These are phyloP conservation scores for Pythium plurisporium DNA, from an alignment of 352 stramenopile genomes.

Conservation along the genomic window DNA sequence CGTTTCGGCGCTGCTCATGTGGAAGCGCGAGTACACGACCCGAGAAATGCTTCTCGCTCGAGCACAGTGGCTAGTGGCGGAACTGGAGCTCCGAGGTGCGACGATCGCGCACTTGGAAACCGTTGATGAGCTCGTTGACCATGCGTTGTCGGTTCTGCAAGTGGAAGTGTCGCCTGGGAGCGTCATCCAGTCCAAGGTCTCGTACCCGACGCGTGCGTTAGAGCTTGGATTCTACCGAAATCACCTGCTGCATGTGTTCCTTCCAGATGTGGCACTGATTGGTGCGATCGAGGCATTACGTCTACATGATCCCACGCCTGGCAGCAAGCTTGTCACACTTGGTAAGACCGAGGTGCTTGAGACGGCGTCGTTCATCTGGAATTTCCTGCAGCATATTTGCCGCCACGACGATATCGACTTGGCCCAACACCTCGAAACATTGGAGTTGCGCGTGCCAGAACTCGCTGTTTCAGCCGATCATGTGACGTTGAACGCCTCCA, in stretches of 20 bases:
- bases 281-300: conserved; percentile 49
- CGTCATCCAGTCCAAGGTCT: conserved; percentile 48
- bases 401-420: conserved; percentile 51
- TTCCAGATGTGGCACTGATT: conserved; percentile 68
- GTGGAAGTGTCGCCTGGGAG: conserved; percentile 33
- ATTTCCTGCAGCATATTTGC: conserved; percentile 65
- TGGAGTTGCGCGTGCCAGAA: conserved; percentile 18
- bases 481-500: conserved; percentile 28
- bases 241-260: conserved; percentile 75
- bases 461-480: conserved; percentile 9
- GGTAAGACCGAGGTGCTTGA: conserved; percentile 27
- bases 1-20: conserved; percentile 72
- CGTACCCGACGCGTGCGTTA: conserved; percentile 60
- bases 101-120: conserved; percentile 58
- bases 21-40: conserved; percentile 60
- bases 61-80: conserved; percentile 53
- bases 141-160: conserved; percentile 61
- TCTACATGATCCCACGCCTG: neutral
- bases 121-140: conserved; percentile 38
- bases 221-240: conserved; percentile 86
- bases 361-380: conserved; percentile 48
- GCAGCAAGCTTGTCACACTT: conserved; percentile 22
- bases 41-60: conserved; percentile 50
- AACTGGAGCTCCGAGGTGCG: conserved; percentile 38
- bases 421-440: conserved; percentile 24